Evolutionary conservation across 805 yeast genomes (phyloP).

Genomic region (Saccharomycopsis sp.): DNA sequence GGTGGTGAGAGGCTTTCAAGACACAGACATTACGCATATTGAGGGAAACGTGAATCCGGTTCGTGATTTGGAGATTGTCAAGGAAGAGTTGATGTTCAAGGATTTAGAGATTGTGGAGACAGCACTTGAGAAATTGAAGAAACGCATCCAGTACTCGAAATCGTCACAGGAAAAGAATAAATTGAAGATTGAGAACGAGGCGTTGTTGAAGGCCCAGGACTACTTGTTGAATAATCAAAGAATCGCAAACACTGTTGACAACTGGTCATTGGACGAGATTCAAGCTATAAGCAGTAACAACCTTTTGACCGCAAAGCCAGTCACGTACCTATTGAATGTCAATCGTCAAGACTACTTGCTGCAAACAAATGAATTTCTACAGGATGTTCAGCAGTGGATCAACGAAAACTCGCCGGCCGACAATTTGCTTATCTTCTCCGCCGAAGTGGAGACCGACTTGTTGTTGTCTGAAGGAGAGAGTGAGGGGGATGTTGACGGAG

Average conservation of each 20-base stretch:
- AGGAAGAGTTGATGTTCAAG: constrained; percentile 69
- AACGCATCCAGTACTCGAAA: constrained; percentile 35
- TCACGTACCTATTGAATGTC: constrained; percentile 68
- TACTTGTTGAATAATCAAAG: constrained; percentile 57
- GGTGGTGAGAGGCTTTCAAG: constrained; percentile 68
- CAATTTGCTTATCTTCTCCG: constrained; percentile 62
- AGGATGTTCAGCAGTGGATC: constrained; percentile 59
- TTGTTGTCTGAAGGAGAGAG: constrained; percentile 26
- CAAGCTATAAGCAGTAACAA: constrained; percentile 62
- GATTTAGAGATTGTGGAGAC: constrained; percentile 66
- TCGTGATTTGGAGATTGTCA: constrained; percentile 67
- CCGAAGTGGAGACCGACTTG: constrained; percentile 39
- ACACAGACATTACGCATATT: constrained; percentile 70
- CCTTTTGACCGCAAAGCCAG: constrained; percentile 84
- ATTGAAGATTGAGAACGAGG: constrained; percentile 33
- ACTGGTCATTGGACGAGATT: constrained; percentile 61
- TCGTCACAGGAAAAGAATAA: constrained; percentile 41
- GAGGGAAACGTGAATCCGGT: constrained; percentile 68
- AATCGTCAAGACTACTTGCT: constrained; percentile 59
- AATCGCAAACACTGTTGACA: constrained; percentile 46
- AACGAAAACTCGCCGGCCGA: constrained; percentile 53
- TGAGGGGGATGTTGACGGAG: constrained; percentile 10
- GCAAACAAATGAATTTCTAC: constrained; percentile 44
- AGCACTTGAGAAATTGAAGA: constrained; percentile 45
- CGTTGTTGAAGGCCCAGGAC: constrained; percentile 36